Evolutionary conservation across 306 rosid species (phyloP).

Genomic region (Quercus ilex): DNA sequence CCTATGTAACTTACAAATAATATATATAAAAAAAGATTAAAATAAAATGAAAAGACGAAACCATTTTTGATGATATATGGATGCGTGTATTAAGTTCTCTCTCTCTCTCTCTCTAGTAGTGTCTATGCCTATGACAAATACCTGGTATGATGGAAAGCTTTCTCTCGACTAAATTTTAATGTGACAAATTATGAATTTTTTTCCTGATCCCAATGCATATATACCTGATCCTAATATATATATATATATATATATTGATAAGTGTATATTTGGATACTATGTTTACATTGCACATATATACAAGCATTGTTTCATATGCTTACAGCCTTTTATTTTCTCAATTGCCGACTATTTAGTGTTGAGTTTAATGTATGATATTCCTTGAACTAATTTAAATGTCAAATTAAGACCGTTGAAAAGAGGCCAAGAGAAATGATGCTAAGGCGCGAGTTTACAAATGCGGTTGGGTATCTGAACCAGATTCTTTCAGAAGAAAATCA

Average conservation of each 20-base stretch:
- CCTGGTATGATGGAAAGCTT: not conserved
- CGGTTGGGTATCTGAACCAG: slow-evolving; percentile 92
- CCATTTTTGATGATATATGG: not conserved
- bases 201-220: not conserved
- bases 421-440: slow-evolving; percentile 99
- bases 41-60: no score
- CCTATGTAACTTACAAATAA: no score
- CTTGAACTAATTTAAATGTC: slow-evolving; percentile 27
- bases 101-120: not conserved
- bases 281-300: not conserved
- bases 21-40: no score
- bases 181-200: not conserved
- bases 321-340: not conserved
- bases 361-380: not conserved
- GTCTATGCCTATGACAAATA: not conserved
- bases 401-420: slow-evolving; percentile 83
- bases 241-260: no score
- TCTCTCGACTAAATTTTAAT: not conserved
- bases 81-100: not conserved
- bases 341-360: not conserved
- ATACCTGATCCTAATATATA: not conserved
- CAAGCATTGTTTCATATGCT: not conserved
- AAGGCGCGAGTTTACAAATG: slow-evolving; percentile 89
- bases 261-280: no score
- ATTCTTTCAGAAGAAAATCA: slow-evolving; percentile 66